Evolutionary conservation across 108 stramenopile species (phyloP).

Genomic region (Skeletonema costatum): DNA sequence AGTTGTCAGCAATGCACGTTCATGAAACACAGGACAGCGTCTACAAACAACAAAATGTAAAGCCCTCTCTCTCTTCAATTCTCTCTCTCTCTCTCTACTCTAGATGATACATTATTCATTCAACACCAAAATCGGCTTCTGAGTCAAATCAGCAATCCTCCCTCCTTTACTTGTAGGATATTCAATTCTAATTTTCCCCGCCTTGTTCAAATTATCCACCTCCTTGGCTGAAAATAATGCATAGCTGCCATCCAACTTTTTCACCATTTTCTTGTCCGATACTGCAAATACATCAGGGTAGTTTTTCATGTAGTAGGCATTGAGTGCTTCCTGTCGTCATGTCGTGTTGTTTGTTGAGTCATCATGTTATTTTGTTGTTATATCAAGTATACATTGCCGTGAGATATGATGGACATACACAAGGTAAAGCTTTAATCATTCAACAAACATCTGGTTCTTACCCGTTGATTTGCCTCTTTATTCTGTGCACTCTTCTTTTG

Average conservation of each 20-base stretch:
- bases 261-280: constrained; percentile 65
- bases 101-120: constrained; percentile 38
- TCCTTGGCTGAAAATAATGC: constrained; percentile 57
- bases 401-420: neutral
- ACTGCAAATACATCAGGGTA: constrained; percentile 81
- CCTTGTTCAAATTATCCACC: constrained; percentile 47
- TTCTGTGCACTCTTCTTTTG: constrained; percentile 73
- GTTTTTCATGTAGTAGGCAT: constrained; percentile 88
- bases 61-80: too few species aligned
- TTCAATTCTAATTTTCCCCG: constrained; percentile 62
- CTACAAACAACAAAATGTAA: too few species aligned
- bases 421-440: neutral
- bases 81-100: neutral
- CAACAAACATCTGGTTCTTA: constrained; percentile 20
- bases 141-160: constrained; percentile 72
- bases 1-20: too few species aligned
- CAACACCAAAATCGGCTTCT: constrained; percentile 80
- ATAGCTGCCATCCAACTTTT: constrained; percentile 75
- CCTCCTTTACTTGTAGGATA: constrained; percentile 70
- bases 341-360: neutral
- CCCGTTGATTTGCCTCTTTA: constrained; percentile 62
- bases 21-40: too few species aligned
- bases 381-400: neutral
- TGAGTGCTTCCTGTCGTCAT: constrained; percentile 52
- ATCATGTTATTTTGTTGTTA: neutral